Conservation (phyloP, 169 alveolate genomes). For the Plasmodium gaboni region DNA sequence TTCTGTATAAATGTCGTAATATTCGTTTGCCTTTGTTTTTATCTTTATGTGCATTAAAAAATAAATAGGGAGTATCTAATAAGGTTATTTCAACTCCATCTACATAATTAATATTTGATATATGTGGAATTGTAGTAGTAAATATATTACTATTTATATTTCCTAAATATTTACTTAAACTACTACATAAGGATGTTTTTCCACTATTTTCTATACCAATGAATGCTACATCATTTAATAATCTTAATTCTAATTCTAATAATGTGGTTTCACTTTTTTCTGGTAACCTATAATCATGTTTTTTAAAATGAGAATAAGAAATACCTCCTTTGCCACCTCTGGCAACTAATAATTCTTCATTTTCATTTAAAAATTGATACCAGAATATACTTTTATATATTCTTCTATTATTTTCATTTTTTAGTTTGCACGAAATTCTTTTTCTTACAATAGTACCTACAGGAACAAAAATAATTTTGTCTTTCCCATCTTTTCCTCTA, state of each 20-base stretch:
- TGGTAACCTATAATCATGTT: conserved; percentile 85
- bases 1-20: conserved; percentile 82
- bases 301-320: conserved; percentile 86
- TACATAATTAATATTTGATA: conserved; percentile 82
- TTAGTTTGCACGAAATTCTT: conserved; percentile 77
- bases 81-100: conserved; percentile 86
- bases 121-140: conserved; percentile 87
- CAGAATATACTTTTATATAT: conserved; percentile 66
- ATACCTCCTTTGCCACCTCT: conserved; percentile 88
- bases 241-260: conserved; percentile 84
- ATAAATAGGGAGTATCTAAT: conserved; percentile 84
- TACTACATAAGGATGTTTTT: conserved; percentile 83
- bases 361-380: conserved; percentile 81
- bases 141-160: conserved; percentile 84
- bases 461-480: conserved; percentile 80
- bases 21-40: conserved; percentile 56
- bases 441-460: conserved; percentile 85
- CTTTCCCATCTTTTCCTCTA: conserved; percentile 83
- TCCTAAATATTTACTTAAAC: conserved; percentile 83
- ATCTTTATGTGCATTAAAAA: conserved; percentile 74
- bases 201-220: conserved; percentile 85
- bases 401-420: conserved; percentile 73
- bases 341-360: conserved; percentile 82
- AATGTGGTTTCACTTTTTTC: conserved; percentile 81
- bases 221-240: conserved; percentile 86